Percentiles rank a stretch among this genome's conserved stretches.
These are phyloP conservation scores for Oryza coarctata DNA, from an alignment of 176 grass and related monocot genomes.

Conservation along the genomic window DNA sequence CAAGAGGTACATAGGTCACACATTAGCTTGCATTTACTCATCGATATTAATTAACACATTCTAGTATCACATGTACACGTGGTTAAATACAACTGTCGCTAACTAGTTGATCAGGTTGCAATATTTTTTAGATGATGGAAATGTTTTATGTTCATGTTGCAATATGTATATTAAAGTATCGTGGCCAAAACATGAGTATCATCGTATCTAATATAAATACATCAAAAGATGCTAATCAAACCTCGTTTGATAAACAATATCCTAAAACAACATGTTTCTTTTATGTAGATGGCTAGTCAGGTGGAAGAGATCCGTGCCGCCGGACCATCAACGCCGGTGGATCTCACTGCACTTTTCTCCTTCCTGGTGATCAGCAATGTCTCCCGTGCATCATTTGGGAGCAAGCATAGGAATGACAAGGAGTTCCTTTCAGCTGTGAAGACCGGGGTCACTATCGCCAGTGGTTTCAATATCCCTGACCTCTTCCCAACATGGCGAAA, in stretches of 20 bases:
- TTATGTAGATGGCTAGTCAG: background rate
- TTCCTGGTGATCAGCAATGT: background rate
- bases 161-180: too few species aligned
- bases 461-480: slow-evolving; percentile 18
- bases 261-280: background rate
- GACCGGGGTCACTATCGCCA: background rate
- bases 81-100: too few species aligned
- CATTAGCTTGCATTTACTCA: too few species aligned
- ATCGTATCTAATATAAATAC: too few species aligned
- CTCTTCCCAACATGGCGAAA: slow-evolving; percentile 4
- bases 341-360: background rate
- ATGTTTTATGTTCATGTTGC: too few species aligned
- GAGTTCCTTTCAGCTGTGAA: slow-evolving; percentile 7
- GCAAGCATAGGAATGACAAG: background rate
- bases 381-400: background rate
- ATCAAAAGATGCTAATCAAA: too few species aligned
- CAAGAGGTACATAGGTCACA: background rate
- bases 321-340: background rate
- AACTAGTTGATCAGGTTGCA: too few species aligned
- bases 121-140: too few species aligned
- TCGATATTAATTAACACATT: too few species aligned
- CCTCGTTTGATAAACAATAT: too few species aligned
- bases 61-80: too few species aligned
- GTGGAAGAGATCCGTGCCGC: background rate
- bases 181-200: too few species aligned